These are phyloP conservation scores for Phyllosticta citriasiana DNA, from an alignment of 2,329 filamentous ascomycete genomes.

Conservation along the genomic window DNA sequence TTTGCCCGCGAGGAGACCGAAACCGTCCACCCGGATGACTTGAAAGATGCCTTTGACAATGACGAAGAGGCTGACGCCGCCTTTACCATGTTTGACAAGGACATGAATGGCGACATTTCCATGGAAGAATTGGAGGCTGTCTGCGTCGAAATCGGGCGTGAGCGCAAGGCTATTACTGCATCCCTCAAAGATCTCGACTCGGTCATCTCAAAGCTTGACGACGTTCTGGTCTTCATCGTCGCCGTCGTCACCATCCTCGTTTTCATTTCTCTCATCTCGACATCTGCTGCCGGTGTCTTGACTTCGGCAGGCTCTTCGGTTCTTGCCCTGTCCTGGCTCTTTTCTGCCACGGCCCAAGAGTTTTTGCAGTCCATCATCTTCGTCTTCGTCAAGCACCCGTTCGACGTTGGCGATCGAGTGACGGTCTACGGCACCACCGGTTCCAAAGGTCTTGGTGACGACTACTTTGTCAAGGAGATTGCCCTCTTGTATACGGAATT, in stretches of 20 bases:
- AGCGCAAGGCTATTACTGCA: conserved; percentile 90
- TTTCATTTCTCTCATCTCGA: conserved; percentile 80
- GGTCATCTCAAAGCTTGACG: conserved; percentile 80
- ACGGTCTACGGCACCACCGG: conserved; percentile 87
- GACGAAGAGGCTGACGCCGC: conserved; percentile 81
- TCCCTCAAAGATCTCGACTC: conserved; percentile 92
- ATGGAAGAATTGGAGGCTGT: conserved; percentile 91
- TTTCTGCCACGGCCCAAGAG: conserved; percentile 86
- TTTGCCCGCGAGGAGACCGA: conserved; percentile 67
- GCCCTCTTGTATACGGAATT: conserved; percentile 91
- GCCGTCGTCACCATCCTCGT: conserved; percentile 71
- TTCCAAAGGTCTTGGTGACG: conserved; percentile 66
- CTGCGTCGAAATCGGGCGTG: conserved; percentile 86
- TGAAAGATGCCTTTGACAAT: conserved; percentile 68
- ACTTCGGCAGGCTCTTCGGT: conserved; percentile 79
- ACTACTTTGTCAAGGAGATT: conserved; percentile 95
- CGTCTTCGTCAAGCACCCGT: conserved; percentile 94
- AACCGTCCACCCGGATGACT: conserved; percentile 66
- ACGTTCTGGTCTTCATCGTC: conserved; percentile 82
- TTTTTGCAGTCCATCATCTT: conserved; percentile 91
- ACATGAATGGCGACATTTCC: conserved; percentile 91
- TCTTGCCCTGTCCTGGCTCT: conserved; percentile 85
- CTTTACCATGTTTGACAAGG: conserved; percentile 89
- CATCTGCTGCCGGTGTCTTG: conserved; percentile 82
- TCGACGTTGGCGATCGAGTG: conserved; percentile 90